Percentiles rank a stretch among this genome's conserved stretches.
Evolutionary conservation across 2,329 filamentous ascomycete genomes (phyloP).

Genomic region (Penicillium vulpinum): DNA sequence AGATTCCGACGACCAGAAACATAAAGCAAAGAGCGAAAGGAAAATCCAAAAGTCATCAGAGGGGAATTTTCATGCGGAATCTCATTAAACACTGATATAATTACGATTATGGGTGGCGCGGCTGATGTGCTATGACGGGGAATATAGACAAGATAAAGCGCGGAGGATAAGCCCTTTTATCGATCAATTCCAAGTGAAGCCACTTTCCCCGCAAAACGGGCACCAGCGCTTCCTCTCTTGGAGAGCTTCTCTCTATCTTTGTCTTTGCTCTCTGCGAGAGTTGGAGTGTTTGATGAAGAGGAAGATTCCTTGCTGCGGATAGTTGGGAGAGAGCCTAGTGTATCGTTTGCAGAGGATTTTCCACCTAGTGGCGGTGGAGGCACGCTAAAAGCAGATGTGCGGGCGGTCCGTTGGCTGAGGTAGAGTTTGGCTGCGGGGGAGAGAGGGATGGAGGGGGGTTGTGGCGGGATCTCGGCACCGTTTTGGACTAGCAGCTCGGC

Average conservation of each 20-base stretch:
- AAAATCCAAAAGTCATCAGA: conserved; percentile 17
- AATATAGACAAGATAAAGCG: conserved; percentile 3
- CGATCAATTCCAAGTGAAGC: conserved; percentile 46
- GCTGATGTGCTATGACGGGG: background rate
- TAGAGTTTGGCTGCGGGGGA: conserved; percentile 79
- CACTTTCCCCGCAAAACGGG: conserved; percentile 59
- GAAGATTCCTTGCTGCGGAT: conserved; percentile 40
- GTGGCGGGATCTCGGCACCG: conserved; percentile 78
- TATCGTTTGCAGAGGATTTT: conserved; percentile 52
- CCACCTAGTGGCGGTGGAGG: conserved; percentile 43
- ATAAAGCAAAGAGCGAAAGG: background rate
- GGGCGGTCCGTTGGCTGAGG: conserved; percentile 69
- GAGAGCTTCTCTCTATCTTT: conserved; percentile 71
- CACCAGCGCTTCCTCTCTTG: conserved; percentile 77
- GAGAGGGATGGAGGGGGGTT: conserved; percentile 78
- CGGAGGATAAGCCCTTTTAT: conserved; percentile 23
- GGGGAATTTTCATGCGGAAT: conserved; percentile 19
- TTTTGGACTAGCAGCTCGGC: conserved; percentile 93
- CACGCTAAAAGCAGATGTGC: conserved; percentile 27
- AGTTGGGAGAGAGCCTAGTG: conserved; percentile 61
- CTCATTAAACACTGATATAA: conserved; percentile 26
- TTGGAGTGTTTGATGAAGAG: conserved; percentile 31
- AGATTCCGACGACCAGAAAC: conserved; percentile 1
- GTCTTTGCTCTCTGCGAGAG: conserved; percentile 49
- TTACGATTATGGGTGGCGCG: conserved; percentile 15